Conservation (phyloP, 768 basidiomycete species). For the Trametes punicea region DNA sequence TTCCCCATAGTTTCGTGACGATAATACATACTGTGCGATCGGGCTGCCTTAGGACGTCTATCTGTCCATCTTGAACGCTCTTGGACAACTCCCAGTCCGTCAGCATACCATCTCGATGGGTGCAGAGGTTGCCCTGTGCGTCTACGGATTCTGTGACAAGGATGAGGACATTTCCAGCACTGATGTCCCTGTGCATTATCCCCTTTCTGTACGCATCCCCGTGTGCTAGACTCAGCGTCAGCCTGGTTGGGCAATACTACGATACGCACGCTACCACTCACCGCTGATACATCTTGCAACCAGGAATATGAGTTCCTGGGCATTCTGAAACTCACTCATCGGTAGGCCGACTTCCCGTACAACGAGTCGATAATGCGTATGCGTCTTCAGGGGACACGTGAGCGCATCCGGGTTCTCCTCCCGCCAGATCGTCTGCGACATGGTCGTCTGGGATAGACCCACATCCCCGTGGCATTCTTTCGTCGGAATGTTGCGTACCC, state of each 20-base stretch:
- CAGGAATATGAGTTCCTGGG: neutral
- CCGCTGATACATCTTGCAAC: neutral
- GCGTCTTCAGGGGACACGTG: slow-evolving; percentile 2
- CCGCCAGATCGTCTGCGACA: neutral
- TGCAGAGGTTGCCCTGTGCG: neutral
- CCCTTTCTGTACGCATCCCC: neutral
- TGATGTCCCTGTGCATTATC: slow-evolving; percentile 10
- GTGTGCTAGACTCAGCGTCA: neutral
- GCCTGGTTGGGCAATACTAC: neutral
- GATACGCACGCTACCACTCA: too few species aligned
- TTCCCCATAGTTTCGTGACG: too few species aligned
- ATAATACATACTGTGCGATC: neutral
- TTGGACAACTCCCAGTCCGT: slow-evolving; percentile 10
- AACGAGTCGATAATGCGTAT: slow-evolving; percentile 5
- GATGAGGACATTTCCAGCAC: slow-evolving; percentile 8
- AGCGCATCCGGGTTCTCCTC: neutral
- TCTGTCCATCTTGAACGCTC: neutral
- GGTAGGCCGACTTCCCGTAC: neutral
- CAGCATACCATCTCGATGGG: neutral
- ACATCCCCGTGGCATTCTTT: slow-evolving; percentile 3
- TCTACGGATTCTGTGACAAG: too few species aligned
- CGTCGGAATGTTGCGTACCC: slow-evolving; percentile 2
- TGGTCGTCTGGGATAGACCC: too few species aligned
- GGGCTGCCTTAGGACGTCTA: neutral
- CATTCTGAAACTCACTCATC: neutral